Percentiles rank a stretch among this genome's conserved stretches.
These are phyloP conservation scores for Astragalus membranaceus DNA, from an alignment of 306 rosid species.

Conservation along the genomic window DNA sequence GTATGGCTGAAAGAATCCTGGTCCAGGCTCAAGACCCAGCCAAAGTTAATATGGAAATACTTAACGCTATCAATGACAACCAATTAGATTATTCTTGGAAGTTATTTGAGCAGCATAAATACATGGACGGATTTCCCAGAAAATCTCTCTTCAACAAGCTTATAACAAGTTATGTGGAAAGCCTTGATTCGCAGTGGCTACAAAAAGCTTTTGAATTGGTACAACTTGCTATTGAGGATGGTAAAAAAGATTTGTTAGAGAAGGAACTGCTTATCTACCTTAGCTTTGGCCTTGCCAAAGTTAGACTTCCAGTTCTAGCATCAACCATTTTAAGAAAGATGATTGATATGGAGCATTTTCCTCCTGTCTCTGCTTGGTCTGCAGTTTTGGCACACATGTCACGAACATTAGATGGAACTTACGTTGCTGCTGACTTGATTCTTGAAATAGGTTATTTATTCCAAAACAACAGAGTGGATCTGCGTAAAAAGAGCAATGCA, in stretches of 20 bases:
- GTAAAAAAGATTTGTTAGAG: constrained; percentile 59
- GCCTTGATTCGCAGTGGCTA: constrained; percentile 50
- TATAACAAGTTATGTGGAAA: constrained; percentile 48
- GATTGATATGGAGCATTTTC: constrained; percentile 54
- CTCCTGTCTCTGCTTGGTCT: constrained; percentile 76
- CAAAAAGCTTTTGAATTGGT: constrained; percentile 69
- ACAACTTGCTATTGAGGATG: constrained; percentile 48
- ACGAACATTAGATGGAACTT: constrained; percentile 66
- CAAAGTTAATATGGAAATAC: constrained; percentile 51
- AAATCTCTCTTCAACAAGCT: constrained; percentile 57
- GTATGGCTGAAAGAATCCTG: constrained; percentile 46
- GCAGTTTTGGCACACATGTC: constrained; percentile 73
- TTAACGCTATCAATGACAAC: constrained; percentile 40
- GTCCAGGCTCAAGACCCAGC: constrained; percentile 79
- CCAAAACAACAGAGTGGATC: constrained; percentile 76
- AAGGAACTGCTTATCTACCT: constrained; percentile 69
- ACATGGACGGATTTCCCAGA: constrained; percentile 78
- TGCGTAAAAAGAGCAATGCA: constrained; percentile 63
- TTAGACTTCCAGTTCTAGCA: constrained; percentile 50
- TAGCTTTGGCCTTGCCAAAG: constrained; percentile 64
- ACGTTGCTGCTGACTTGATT: constrained; percentile 73
- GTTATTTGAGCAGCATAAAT: constrained; percentile 66
- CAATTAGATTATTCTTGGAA: constrained; percentile 63
- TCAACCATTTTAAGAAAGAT: constrained; percentile 70
- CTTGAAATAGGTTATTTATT: constrained; percentile 84